phyloP scores from a whole-genome alignment of 2,329 filamentous ascomycete genomes.

The Dactylellina haptotyla region DNA sequence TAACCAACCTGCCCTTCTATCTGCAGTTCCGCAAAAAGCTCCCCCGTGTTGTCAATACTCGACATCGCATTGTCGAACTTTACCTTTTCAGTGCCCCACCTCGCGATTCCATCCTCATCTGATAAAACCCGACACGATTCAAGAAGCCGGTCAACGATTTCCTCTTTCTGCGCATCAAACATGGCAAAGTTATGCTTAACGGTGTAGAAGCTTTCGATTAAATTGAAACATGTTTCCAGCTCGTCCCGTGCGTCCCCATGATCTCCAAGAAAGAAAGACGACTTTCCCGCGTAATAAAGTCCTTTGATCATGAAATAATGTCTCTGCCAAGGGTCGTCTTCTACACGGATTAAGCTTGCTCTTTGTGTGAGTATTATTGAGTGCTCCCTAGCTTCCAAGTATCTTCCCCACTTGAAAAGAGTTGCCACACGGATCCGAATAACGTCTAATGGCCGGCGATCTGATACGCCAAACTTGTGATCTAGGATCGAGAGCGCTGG shows the following conservation, averaged over 20 bases:
- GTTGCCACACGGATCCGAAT: not conserved
- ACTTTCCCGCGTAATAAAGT: not conserved
- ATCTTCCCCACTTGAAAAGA: not conserved
- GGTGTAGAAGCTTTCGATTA: not conserved
- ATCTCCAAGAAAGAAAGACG: not conserved
- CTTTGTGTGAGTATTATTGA: not conserved
- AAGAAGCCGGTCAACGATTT: not conserved
- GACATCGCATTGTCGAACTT: not conserved
- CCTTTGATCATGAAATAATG: not conserved
- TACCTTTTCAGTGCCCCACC: not conserved
- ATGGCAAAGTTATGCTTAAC: not conserved
- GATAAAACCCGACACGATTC: not conserved
- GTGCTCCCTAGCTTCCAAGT: not conserved
- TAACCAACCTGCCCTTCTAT: too few relatives aligned
- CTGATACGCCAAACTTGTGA: not conserved
- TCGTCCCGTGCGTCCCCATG: not conserved
- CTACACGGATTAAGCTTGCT: not conserved
- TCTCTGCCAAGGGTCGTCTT: not conserved
- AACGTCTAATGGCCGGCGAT: not conserved
- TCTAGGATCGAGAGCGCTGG: not conserved
- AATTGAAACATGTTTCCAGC: not conserved
- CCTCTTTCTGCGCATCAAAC: not conserved
- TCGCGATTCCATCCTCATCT: not conserved
- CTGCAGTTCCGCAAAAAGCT: too few relatives aligned
- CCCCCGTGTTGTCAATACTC: too few relatives aligned